phyloP scores from a whole-genome alignment of 305 asterid species.

The Fraxinus baroniana region DNA sequence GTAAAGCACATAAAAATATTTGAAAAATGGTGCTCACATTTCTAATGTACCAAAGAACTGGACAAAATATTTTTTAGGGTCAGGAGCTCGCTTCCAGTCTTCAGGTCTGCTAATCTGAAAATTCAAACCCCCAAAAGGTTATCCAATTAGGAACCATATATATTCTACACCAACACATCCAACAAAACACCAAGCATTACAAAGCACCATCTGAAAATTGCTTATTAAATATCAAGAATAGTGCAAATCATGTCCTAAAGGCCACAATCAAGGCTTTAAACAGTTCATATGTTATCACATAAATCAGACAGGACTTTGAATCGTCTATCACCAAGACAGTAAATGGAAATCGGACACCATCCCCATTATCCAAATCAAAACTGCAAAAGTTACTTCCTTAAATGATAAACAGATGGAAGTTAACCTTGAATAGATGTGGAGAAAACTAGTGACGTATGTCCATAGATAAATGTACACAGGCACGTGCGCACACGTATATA shows the following conservation, averaged over 20 bases:
- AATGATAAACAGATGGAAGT: neutral
- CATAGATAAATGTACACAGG: neutral
- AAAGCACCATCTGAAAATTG: conserved; percentile 9
- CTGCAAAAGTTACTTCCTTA: conserved; percentile 15
- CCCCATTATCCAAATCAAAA: conserved; percentile 19
- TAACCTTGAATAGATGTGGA: neutral
- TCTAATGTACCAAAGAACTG: conserved; percentile 82
- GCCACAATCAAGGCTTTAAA: conserved; percentile 14
- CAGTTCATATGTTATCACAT: neutral
- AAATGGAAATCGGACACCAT: neutral
- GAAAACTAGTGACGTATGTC: neutral
- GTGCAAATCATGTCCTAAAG: conserved; percentile 4
- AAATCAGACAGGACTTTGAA: neutral
- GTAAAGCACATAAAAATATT: conserved; percentile 19
- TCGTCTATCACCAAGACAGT: neutral
- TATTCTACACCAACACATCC: conserved; percentile 11
- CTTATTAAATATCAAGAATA: conserved; percentile 2
- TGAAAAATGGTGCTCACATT: conserved; percentile 55
- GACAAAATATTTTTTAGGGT: conserved; percentile 75
- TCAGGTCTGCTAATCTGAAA: conserved; percentile 78
- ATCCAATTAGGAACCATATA: conserved; percentile 23
- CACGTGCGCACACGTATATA: neutral
- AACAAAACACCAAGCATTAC: conserved; percentile 18
- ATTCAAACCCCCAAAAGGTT: conserved; percentile 25
- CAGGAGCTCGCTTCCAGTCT: conserved; percentile 63